phyloP scores from a whole-genome alignment of 352 stramenopile genomes.

The Phytophthora pisi region DNA sequence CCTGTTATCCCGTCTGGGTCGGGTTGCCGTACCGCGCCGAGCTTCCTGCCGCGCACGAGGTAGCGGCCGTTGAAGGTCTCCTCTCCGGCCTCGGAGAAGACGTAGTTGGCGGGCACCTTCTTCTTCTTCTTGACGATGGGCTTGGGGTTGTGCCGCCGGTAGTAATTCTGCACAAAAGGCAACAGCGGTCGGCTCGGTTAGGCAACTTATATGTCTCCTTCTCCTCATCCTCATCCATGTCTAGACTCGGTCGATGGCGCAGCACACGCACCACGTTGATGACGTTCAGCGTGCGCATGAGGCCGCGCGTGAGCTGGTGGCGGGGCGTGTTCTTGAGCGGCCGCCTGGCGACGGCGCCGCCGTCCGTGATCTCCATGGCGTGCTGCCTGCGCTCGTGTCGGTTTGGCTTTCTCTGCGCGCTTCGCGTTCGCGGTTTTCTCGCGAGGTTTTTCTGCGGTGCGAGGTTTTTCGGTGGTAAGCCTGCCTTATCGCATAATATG shows the following conservation, averaged over 20 bases:
- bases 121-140: constrained; percentile 69
- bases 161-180: constrained; percentile 71
- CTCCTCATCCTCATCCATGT: too few species aligned
- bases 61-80: constrained; percentile 86
- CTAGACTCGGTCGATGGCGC: not conserved
- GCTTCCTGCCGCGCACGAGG: constrained; percentile 62
- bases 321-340: constrained; percentile 46
- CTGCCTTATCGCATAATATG: constrained; percentile 18
- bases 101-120: constrained; percentile 56
- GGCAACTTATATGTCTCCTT: not conserved
- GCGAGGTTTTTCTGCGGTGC: constrained; percentile 32
- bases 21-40: constrained; percentile 64
- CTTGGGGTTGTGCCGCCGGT: constrained; percentile 71
- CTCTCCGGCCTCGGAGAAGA: constrained; percentile 56
- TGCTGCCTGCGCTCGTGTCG: constrained; percentile 21
- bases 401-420: constrained; percentile 19
- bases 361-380: constrained; percentile 33
- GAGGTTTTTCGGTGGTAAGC: constrained; percentile 39
- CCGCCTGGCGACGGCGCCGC: constrained; percentile 27
- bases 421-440: constrained; percentile 23
- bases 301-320: constrained; percentile 87
- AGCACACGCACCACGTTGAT: constrained; percentile 91
- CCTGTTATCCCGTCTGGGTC: too few species aligned
- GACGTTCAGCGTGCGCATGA: constrained; percentile 97
- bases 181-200: constrained; percentile 6